Base-by-base conservation (phyloP, 2,329 filamentous ascomycete genomes). In the Neonectria magnoliae region DNA sequence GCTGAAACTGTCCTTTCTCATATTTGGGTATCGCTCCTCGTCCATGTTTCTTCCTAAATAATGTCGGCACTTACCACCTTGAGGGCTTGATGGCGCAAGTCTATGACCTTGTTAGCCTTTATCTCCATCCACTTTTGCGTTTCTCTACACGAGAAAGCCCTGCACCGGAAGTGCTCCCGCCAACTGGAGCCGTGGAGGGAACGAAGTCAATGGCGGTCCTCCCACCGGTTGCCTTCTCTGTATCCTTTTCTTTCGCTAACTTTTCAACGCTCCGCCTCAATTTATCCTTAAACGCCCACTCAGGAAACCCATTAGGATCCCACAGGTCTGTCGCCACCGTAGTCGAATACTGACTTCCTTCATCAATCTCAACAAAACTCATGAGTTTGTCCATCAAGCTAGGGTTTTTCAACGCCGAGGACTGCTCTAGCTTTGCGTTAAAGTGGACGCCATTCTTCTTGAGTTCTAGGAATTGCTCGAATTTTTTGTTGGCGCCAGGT, bases 401-500 rank as follows among this genome's bases (percentile, higher is more conserved):
- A 2, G 93, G 93, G 74, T 95, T 95, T 56, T 87, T 87, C 63
- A 94, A 81, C 8, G 91, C 88, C 1, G 86, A 80, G 0, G 90
- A 91, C 62, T 85, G 84, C 38, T 91, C 87, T 9, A 96, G 82
- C 66, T 91, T 90, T 71, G 88, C 83, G 76, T 96, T 94, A 83
- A 95, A 95, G 78, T 96, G 93, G 16, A 90, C 84, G 5, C 90
- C 90, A 67, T 90, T 88, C 73, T 88, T 89, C 80, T 96, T 96
- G n/a, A 95, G 84, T 50, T 88, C 84, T 0, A 95, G 85, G 69
- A 96, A 95, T 64, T 89, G 88, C 67, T 88, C 85, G 71, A 95
- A 91, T 72, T 93, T 94, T 69, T 86, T 84, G 55, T 86, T 90
- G 13, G 89, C 78, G 45, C 79, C 70, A 36, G 81, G 75, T 0